These are phyloP conservation scores for Mallotus japonicus DNA, from an alignment of 441 rosid species.

Conservation along the genomic window DNA sequence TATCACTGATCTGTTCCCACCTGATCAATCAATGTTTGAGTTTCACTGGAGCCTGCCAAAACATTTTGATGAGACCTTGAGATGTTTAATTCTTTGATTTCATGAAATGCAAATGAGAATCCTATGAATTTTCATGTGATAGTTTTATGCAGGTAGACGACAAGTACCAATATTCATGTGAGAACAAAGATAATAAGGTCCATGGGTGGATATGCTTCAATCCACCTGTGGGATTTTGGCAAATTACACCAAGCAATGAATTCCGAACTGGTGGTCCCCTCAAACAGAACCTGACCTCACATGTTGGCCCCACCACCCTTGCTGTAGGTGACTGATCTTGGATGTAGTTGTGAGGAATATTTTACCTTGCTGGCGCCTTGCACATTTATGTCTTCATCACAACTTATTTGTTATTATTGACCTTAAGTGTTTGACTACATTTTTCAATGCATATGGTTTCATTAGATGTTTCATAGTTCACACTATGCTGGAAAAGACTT, in stretches of 20 bases:
- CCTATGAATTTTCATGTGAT: background rate
- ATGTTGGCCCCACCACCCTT: slow-evolving; percentile 86
- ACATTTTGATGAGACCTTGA: slow-evolving; percentile 1
- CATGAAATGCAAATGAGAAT: slow-evolving; percentile 10
- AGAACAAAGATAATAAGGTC: slow-evolving; percentile 66
- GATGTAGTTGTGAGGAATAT: slow-evolving; percentile 6
- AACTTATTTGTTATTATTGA: slow-evolving; percentile 8
- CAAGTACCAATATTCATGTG: slow-evolving; percentile 85
- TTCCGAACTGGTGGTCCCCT: slow-evolving; percentile 82
- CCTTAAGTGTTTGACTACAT: slow-evolving; percentile 9
- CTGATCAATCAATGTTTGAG: background rate
- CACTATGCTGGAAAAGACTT: slow-evolving; percentile 85
- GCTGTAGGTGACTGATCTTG: slow-evolving; percentile 52
- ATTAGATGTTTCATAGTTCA: slow-evolving; percentile 79
- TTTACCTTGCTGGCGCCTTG: slow-evolving; percentile 1
- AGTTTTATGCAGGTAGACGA: slow-evolving; percentile 65
- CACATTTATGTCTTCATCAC: background rate
- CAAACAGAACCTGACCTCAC: slow-evolving; percentile 91
- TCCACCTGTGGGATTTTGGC: slow-evolving; percentile 78
- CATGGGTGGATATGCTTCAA: slow-evolving; percentile 83
- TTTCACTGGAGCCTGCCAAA: slow-evolving; percentile 2
- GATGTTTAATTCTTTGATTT: slow-evolving; percentile 14
- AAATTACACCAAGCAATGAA: slow-evolving; percentile 88
- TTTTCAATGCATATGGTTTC: slow-evolving; percentile 13
- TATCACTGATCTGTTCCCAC: background rate